These are phyloP conservation scores for Xylariales sp. DNA, from an alignment of 2,329 filamentous ascomycete species.

Conservation along the genomic window DNA sequence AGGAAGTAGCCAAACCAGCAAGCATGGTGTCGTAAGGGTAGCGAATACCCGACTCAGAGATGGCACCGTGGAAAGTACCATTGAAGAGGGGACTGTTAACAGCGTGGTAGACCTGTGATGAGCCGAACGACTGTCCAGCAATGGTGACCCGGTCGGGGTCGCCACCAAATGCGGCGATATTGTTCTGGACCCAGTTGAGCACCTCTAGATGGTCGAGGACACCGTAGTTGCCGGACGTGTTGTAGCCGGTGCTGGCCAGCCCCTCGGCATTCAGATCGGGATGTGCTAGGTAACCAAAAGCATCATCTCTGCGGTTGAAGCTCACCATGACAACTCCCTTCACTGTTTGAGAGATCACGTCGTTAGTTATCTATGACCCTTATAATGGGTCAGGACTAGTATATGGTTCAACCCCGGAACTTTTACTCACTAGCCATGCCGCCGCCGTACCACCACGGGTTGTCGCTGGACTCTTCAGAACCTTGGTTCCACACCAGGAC, in stretches of 20 bases:
- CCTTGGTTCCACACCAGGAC: conserved; percentile 2
- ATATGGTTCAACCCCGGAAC: too few relatives aligned
- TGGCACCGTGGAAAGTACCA: conserved; percentile 20
- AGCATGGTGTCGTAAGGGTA: conserved; percentile 21
- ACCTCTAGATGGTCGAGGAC: conserved; percentile 19
- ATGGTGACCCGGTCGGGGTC: too few relatives aligned
- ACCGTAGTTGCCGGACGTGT: conserved; percentile 24
- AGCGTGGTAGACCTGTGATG: conserved; percentile 17
- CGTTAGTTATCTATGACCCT: too few relatives aligned
- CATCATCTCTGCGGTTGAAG: conserved; percentile 16
- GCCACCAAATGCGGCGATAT: conserved; percentile 14
- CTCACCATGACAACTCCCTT: conserved; percentile 17
- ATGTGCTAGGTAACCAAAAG: conserved; percentile 18
- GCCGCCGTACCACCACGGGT: conserved; percentile 1
- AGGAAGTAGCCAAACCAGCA: conserved; percentile 18
- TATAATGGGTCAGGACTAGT: too few relatives aligned
- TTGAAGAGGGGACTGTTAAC: conserved; percentile 19
- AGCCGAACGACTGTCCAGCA: conserved; percentile 2
- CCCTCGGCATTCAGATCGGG: conserved; percentile 18
- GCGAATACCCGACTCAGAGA: conserved; percentile 27
- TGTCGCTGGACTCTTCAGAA: conserved; percentile 1
- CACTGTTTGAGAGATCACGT: too few relatives aligned
- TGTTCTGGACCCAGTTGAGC: conserved; percentile 6
- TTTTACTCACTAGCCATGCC: conserved; percentile 2
- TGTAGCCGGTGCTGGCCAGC: conserved; percentile 12